Evolutionary conservation across 78 protist species (phyloP).

Genomic region (Acrasis kona): DNA sequence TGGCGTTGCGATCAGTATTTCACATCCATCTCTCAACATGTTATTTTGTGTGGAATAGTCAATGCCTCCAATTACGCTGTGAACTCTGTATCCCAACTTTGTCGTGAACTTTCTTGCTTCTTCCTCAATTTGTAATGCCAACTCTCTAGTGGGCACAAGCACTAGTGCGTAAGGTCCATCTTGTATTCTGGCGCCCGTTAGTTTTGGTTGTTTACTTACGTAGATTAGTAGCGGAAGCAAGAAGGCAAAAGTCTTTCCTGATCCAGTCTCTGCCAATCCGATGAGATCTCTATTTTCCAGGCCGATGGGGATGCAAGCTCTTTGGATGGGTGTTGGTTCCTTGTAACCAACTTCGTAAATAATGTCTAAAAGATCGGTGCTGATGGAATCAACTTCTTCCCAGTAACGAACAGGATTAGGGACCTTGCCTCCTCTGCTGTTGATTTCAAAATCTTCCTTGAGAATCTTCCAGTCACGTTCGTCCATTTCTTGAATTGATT

Average conservation of each 20-base stretch:
- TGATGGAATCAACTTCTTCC: constrained; percentile 30
- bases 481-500: constrained; percentile 72
- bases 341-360: constrained; percentile 47
- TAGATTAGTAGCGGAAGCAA: constrained; percentile 79
- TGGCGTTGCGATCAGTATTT: constrained; percentile 78
- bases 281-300: constrained; percentile 31
- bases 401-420: constrained; percentile 47
- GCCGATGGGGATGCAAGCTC: constrained; percentile 37
- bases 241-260: constrained; percentile 96
- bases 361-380: no score
- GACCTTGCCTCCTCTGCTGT: constrained; percentile 31
- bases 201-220: constrained; percentile 40
- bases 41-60: constrained; percentile 46
- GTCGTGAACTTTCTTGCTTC: constrained; percentile 32
- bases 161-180: constrained; percentile 49
- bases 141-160: constrained; percentile 84
- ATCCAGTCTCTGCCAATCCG: constrained; percentile 94
- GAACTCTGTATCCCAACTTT: constrained; percentile 34
- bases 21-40: constrained; percentile 56
- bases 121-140: constrained; percentile 80
- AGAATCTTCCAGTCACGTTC: constrained; percentile 95
- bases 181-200: constrained; percentile 28
- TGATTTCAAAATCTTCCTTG: constrained; percentile 82
- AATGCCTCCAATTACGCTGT: constrained; percentile 75
- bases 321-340: constrained; percentile 44